A percentile compares a stretch with the other conserved stretches of the same genome.
phyloP scores from a whole-genome alignment of 2,329 filamentous ascomycete genomes.

The Fusarium globosum region DNA sequence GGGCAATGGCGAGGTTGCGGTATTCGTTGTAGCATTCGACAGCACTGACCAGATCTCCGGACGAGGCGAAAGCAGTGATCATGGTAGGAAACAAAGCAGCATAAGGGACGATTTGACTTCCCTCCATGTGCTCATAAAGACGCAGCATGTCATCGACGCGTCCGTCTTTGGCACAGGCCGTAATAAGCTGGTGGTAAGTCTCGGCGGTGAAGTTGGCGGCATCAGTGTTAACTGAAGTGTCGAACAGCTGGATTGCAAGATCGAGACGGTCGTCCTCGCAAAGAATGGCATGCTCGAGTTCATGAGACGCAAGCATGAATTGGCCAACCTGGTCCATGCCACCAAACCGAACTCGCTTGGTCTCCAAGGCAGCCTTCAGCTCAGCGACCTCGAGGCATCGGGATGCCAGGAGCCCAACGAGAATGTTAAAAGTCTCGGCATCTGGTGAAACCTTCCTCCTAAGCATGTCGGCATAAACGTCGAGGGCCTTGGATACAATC shows the following conservation, averaged over 20 bases:
- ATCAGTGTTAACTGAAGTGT: slow-evolving; percentile 74
- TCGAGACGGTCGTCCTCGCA: slow-evolving; percentile 88
- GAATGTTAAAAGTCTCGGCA: slow-evolving; percentile 85
- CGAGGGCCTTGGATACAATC: slow-evolving; percentile 88
- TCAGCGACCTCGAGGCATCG: slow-evolving; percentile 82
- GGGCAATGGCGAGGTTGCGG: slow-evolving; percentile 84
- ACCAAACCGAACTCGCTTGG: slow-evolving; percentile 85
- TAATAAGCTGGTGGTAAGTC: slow-evolving; percentile 87
- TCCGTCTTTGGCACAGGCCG: slow-evolving; percentile 85
- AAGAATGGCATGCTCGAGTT: slow-evolving; percentile 87
- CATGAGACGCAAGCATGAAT: slow-evolving; percentile 89
- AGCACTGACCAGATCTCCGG: slow-evolving; percentile 84
- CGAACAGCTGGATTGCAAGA: slow-evolving; percentile 87
- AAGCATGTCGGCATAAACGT: slow-evolving; percentile 97
- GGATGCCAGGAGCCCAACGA: slow-evolving; percentile 84
- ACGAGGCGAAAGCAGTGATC: slow-evolving; percentile 91
- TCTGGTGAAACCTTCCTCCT: slow-evolving; percentile 84
- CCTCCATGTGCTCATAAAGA: slow-evolving; percentile 92
- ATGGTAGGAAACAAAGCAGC: slow-evolving; percentile 89
- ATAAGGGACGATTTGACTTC: slow-evolving; percentile 76
- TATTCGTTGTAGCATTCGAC: slow-evolving; percentile 98
- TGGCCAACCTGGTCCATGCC: slow-evolving; percentile 85
- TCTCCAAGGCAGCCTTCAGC: slow-evolving; percentile 78
- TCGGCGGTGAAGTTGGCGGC: slow-evolving; percentile 78
- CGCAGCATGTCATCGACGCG: slow-evolving; percentile 89